Evolutionary conservation across 306 rosid genomes (phyloP).

Genomic region (Cicer yamashitae): DNA sequence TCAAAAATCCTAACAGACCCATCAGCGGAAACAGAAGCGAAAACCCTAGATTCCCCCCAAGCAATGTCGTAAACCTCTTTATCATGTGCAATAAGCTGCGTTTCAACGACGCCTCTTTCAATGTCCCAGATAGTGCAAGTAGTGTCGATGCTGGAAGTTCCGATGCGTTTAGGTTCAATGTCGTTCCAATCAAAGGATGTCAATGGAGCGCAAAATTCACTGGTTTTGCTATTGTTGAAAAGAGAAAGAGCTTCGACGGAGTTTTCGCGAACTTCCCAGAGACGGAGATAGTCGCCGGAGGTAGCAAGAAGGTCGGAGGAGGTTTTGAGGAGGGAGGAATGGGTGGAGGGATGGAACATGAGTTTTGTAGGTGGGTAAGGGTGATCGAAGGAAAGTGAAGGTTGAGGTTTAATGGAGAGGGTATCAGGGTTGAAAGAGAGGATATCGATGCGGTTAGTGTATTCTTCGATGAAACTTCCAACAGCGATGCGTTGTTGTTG

Average conservation of each 20-base stretch:
- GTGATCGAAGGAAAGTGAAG: constrained; percentile 89
- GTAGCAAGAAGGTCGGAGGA: constrained; percentile 79
- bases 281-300: constrained; percentile 97
- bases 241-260: constrained; percentile 74
- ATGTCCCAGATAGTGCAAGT: constrained; percentile 96
- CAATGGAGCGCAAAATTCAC: constrained; percentile 90
- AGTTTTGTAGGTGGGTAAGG: constrained; percentile 97
- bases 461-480: constrained; percentile 88
- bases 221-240: constrained; percentile 80
- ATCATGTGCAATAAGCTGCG: constrained; percentile 98
- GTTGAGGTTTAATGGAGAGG: constrained; percentile 54
- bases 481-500: constrained; percentile 68
- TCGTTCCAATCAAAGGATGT: constrained; percentile 99
- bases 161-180: constrained; percentile 78
- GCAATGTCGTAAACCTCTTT: constrained; percentile 93
- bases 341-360: constrained; percentile 80
- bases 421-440: constrained; percentile 83
- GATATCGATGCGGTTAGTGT: constrained; percentile 80
- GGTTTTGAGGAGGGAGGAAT: constrained; percentile 47
- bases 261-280: constrained; percentile 79
- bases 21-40: constrained; percentile 95
- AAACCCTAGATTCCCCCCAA: constrained; percentile 94
- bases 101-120: constrained; percentile 77
- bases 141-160: constrained; percentile 93
- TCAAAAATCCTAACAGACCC: constrained; percentile 93